Evolutionary conservation across 2,329 filamentous ascomycete genomes (phyloP).

Genomic region (Didymella keratinophila): DNA sequence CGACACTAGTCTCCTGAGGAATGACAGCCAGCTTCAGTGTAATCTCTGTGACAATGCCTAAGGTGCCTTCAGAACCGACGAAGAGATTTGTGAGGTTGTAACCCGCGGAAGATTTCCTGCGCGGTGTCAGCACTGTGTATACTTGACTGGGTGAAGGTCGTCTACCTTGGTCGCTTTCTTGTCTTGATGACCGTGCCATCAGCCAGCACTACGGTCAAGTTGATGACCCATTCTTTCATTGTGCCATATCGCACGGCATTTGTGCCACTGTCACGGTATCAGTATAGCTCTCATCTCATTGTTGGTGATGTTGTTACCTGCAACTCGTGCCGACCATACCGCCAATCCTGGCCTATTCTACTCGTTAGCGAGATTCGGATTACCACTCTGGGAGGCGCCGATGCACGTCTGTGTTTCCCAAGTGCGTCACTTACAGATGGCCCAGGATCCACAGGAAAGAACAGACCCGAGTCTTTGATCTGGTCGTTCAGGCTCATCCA

Average conservation of each 20-base stretch:
- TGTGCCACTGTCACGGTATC: constrained; percentile 65
- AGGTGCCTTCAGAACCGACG: constrained; percentile 80
- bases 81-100: constrained; percentile 85
- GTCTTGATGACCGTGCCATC: constrained; percentile 84
- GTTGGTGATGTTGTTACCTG: constrained; percentile 36
- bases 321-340: constrained; percentile 83
- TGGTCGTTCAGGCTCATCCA: constrained; percentile 89
- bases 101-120: constrained; percentile 76
- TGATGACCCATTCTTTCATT: constrained; percentile 89
- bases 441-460: constrained; percentile 90
- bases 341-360: constrained; percentile 71
- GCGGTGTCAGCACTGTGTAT: constrained; percentile 6
- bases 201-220: constrained; percentile 79
- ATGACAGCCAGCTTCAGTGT: constrained; percentile 81
- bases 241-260: constrained; percentile 84
- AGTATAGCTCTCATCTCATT: constrained; percentile 12
- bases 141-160: neutral
- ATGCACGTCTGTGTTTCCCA: constrained; percentile 7
- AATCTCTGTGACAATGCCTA: constrained; percentile 82
- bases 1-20: constrained; percentile 78
- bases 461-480: constrained; percentile 76
- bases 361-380: constrained; percentile 31
- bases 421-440: constrained; percentile 55
- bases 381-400: constrained; percentile 25
- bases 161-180: constrained; percentile 69